Evolutionary conservation across 148 eudicot species (phyloP).

Genomic region (Hydrangea macrophylla): DNA sequence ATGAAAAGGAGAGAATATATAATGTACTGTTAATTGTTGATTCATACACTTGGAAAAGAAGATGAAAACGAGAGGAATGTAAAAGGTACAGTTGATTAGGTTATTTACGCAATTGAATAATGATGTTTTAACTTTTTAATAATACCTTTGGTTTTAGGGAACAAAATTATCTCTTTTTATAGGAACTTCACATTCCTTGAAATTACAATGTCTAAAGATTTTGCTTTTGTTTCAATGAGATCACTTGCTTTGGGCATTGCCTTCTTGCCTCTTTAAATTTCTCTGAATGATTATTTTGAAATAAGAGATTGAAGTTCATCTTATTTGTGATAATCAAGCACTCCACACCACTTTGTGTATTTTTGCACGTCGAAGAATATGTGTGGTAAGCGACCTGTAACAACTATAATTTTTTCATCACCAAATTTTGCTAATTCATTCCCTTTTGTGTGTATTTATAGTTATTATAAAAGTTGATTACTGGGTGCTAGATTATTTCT

Average conservation of each 20-base stretch:
- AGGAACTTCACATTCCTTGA: too few relatives aligned
- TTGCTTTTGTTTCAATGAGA: neutral
- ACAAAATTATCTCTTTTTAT: too few relatives aligned
- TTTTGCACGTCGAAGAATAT: neutral
- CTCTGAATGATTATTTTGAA: neutral
- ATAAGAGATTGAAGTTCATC: neutral
- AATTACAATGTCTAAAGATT: too few relatives aligned
- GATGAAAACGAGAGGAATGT: too few relatives aligned
- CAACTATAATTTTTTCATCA: neutral
- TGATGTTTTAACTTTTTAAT: too few relatives aligned
- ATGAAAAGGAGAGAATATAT: too few relatives aligned
- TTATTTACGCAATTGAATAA: too few relatives aligned
- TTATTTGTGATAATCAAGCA: neutral
- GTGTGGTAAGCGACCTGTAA: neutral
- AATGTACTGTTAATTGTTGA: too few relatives aligned
- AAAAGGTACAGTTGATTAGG: too few relatives aligned
- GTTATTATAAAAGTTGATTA: neutral
- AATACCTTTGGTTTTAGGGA: too few relatives aligned
- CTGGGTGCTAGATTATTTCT: slow-evolving; percentile 3
- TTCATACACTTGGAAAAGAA: too few relatives aligned
- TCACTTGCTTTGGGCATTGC: neutral
- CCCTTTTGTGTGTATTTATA: neutral
- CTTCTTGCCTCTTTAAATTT: neutral
- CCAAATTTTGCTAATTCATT: neutral
- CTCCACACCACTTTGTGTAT: neutral